Percentiles rank a stretch among this genome's conserved stretches.
These are phyloP conservation scores for Coemansia sp. DNA, from an alignment of 192 early-diverging fungal genomes.

Conservation along the genomic window DNA sequence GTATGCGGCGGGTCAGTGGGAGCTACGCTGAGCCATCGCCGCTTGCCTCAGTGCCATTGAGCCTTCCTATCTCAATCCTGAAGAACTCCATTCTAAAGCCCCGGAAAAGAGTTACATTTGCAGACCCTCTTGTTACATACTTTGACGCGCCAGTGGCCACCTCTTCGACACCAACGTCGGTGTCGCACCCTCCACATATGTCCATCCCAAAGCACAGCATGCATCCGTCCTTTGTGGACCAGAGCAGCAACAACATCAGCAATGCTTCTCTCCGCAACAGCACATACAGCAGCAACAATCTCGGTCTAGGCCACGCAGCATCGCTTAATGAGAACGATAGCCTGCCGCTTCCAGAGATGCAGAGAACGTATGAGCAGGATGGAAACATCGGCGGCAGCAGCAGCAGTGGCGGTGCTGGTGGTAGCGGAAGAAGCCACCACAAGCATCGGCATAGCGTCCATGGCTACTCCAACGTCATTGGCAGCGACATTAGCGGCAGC, in stretches of 20 bases:
- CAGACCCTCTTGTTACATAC: slow-evolving; percentile 32
- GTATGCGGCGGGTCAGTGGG: neutral
- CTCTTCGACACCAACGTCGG: slow-evolving; percentile 14
- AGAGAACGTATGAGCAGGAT: neutral
- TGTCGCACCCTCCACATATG: neutral
- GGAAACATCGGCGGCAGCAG: neutral
- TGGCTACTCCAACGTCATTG: neutral
- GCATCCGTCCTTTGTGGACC: neutral
- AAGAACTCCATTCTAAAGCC: slow-evolving; percentile 11
- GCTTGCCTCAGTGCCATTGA: neutral
- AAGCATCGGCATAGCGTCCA: slow-evolving; percentile 4
- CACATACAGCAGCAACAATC: neutral
- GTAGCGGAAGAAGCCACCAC: neutral
- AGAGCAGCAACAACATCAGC: neutral
- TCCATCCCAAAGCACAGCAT: neutral
- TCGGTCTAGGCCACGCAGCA: neutral
- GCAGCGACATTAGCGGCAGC: slow-evolving; percentile 6
- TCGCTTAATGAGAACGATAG: neutral
- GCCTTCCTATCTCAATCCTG: slow-evolving; percentile 1
- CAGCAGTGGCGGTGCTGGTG: neutral
- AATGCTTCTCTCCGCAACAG: neutral
- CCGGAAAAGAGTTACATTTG: slow-evolving; percentile 45
- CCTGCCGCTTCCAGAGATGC: neutral
- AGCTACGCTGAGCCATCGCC: slow-evolving; percentile 5
- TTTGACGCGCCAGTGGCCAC: slow-evolving; percentile 13